A percentile compares a stretch with the other conserved stretches of the same genome.
Evolutionary conservation across 805 yeast species (phyloP).

Genomic region (Candida caryicola): DNA sequence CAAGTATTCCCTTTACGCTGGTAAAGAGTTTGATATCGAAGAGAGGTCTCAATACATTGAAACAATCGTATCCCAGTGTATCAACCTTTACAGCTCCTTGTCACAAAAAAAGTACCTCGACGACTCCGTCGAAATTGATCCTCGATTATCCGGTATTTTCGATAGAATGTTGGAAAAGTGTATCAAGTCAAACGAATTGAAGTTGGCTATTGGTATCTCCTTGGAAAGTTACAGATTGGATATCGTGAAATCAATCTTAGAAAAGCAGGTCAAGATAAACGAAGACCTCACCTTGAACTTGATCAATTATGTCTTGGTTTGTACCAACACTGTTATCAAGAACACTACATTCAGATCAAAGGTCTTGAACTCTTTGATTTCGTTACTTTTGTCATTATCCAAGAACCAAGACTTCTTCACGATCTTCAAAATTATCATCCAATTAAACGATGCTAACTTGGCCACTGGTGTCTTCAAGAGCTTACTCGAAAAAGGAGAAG

Average conservation of each 20-base stretch:
- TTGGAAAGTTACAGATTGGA: slow-evolving; percentile 86
- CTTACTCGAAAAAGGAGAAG: slow-evolving; percentile 49
- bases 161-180: slow-evolving; percentile 87
- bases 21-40: slow-evolving; percentile 68
- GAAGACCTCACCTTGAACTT: slow-evolving; percentile 56
- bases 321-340: slow-evolving; percentile 64
- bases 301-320: slow-evolving; percentile 71
- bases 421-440: slow-evolving; percentile 81
- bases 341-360: slow-evolving; percentile 64
- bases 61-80: slow-evolving; percentile 91
- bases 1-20: slow-evolving; percentile 83
- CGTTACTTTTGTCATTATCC: slow-evolving; percentile 52
- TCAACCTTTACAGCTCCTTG: slow-evolving; percentile 70
- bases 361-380: slow-evolving; percentile 62
- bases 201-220: slow-evolving; percentile 85
- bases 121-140: slow-evolving; percentile 43
- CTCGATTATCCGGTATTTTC: slow-evolving; percentile 65
- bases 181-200: slow-evolving; percentile 63
- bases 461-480: slow-evolving; percentile 69
- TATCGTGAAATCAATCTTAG: slow-evolving; percentile 61
- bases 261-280: slow-evolving; percentile 32
- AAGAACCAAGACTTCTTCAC: slow-evolving; percentile 75
- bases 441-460: slow-evolving; percentile 70
- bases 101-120: slow-evolving; percentile 47
- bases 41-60: slow-evolving; percentile 84